These are phyloP conservation scores for Chamaenerion angustifolium DNA, from an alignment of 345 rosid species.

Conservation along the genomic window DNA sequence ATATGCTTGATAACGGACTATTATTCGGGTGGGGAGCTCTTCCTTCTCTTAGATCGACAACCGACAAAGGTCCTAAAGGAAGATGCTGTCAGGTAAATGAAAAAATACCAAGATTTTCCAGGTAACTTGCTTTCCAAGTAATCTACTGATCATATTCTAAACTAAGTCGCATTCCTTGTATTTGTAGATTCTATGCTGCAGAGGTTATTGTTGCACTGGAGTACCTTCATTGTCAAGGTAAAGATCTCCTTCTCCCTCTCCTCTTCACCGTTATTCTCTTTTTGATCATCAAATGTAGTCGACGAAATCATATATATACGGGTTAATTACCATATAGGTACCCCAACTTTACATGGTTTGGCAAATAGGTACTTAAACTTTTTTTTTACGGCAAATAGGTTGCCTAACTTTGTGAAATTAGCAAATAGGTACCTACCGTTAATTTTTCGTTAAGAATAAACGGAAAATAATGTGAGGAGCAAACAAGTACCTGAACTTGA, in stretches of 20 bases:
- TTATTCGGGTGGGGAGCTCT: slow-evolving; percentile 90
- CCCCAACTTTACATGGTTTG: too few relatives aligned
- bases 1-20: slow-evolving; percentile 91
- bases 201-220: slow-evolving; percentile 82
- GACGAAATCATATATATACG: too few relatives aligned
- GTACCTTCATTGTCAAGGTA: slow-evolving; percentile 97
- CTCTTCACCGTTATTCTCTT: background rate
- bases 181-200: slow-evolving; percentile 71
- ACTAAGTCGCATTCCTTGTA: background rate
- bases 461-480: too few relatives aligned
- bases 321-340: too few relatives aligned
- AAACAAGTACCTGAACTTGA: too few relatives aligned
- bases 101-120: background rate
- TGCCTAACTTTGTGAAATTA: too few relatives aligned
- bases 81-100: slow-evolving; percentile 68
- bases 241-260: slow-evolving; percentile 1
- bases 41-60: slow-evolving; percentile 76
- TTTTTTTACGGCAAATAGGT: too few relatives aligned
- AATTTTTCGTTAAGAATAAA: too few relatives aligned
- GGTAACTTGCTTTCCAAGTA: background rate
- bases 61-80: slow-evolving; percentile 77
- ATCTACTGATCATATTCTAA: background rate
- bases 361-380: too few relatives aligned
- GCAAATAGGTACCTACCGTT: too few relatives aligned
- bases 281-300: too few relatives aligned